Base-by-base conservation (phyloP, 805 yeast genomes). In the Cyberlindnera nakhonratchasimensis region DNA sequence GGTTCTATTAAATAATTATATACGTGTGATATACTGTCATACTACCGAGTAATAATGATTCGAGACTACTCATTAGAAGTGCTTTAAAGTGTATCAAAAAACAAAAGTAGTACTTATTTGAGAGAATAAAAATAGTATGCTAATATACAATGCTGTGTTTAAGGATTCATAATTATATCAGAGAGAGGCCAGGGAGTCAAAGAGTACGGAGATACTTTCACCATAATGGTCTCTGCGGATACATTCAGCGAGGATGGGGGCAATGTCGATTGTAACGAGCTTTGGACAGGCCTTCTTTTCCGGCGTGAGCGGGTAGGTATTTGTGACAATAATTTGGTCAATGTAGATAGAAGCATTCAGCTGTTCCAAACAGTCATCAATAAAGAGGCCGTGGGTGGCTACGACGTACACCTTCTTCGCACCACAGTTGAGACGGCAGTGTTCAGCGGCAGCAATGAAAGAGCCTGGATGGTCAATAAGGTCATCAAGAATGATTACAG, bases 141-240 rank as follows among this genome's bases (percentile, higher is more conserved):
- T 30, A 17, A 12, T 30, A 30, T 30, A 30, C 33, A 32, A 19
- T 30, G 24, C 12, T 20, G 16, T 13, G 14, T 6, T 8, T 16
- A 14, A 7, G 33, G 5, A 6, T 5, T n/a, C 23, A 31, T 8
- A 7, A n/a, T n/a, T 12, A 25, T 11, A 26, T 37, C 56, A 65
- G 40, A 63, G 51, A 30, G 66, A 77, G 36, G 90, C 85, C 51
- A 89, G 73, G 37, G 95, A 88, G 64, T 90, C 96, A 63, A 91
- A 90, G 55, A 90, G 70, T 17, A 90, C 96, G 30, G 96, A 86
- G 48, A 91, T 90, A 55, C 95, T 84, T 70, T 91, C 98, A 63
- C 99, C 99, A 57, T 91, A 90, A 65, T 93, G 99, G 62, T 93
- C 96, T 71, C 99, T 85, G 70, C 99, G 82, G 48, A 93, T 91